Conservation (phyloP, 352 stramenopile species). For the Pythium monospermum region DNA sequence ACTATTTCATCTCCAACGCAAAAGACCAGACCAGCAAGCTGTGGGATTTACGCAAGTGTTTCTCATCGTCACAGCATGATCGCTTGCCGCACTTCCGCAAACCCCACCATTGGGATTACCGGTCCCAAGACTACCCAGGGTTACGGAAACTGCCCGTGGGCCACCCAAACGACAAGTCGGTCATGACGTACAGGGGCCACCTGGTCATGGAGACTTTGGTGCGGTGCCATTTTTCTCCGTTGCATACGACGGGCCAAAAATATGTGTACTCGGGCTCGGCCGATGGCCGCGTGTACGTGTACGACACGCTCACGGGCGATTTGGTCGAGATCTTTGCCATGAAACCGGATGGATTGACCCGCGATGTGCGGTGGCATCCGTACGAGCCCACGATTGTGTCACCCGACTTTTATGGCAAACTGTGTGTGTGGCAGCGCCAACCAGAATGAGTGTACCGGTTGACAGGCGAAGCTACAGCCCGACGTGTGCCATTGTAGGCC, state of each 20-base stretch:
- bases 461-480: too few relatives aligned
- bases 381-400: conserved; percentile 80
- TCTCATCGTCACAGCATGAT: conserved; percentile 41
- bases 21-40: conserved; percentile 85
- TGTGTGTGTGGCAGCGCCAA: conserved; percentile 78
- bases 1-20: conserved; percentile 87
- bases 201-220: conserved; percentile 80
- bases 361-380: conserved; percentile 81
- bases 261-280: conserved; percentile 84
- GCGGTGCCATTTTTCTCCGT: conserved; percentile 81
- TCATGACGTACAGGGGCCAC: conserved; percentile 85
- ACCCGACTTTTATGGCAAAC: conserved; percentile 82
- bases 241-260: conserved; percentile 83
- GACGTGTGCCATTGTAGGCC: too few relatives aligned
- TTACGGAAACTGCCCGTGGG: conserved; percentile 42
- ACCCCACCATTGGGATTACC: conserved; percentile 78
- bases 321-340: conserved; percentile 78
- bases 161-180: conserved; percentile 66
- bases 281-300: conserved; percentile 80
- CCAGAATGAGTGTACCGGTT: conserved; percentile 22
- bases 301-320: conserved; percentile 66
- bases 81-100: conserved; percentile 36
- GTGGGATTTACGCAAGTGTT: conserved; percentile 80
- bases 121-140: conserved; percentile 73
- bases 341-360: conserved; percentile 71